These are phyloP conservation scores for Cutaneotrichosporon daszewskae DNA, from an alignment of 1,284 basidiomycete species.

Conservation along the genomic window DNA sequence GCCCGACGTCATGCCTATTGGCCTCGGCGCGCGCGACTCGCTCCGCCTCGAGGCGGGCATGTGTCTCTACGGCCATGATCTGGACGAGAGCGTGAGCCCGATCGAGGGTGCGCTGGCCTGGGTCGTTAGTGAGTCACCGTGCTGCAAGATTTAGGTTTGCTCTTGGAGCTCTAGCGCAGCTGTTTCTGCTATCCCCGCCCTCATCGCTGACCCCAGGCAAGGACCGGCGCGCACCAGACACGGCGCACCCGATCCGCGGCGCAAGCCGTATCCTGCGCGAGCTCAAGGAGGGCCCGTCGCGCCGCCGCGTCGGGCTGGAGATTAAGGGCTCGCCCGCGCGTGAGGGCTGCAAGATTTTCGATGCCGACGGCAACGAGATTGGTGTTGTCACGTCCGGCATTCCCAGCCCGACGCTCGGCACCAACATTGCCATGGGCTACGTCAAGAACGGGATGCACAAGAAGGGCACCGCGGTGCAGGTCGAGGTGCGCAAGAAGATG, in stretches of 20 bases:
- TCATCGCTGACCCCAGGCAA: constrained; percentile 61
- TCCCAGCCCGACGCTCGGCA: constrained; percentile 80
- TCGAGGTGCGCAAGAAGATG: constrained; percentile 48
- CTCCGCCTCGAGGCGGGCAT: constrained; percentile 94
- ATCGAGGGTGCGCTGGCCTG: constrained; percentile 87
- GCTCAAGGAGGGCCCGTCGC: constrained; percentile 70
- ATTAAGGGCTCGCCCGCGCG: constrained; percentile 82
- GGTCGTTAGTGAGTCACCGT: too few species aligned
- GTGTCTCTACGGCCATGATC: constrained; percentile 93
- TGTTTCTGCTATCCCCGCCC: not conserved
- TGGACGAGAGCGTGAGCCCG: constrained; percentile 78
- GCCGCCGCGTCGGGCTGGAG: constrained; percentile 76
- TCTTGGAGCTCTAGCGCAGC: too few species aligned
- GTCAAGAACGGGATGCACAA: constrained; percentile 77
- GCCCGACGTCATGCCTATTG: constrained; percentile 73
- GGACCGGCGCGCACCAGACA: constrained; percentile 58
- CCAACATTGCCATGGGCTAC: constrained; percentile 97
- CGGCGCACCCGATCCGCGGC: constrained; percentile 67
- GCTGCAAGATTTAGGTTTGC: too few species aligned
- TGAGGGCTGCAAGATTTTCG: constrained; percentile 74
- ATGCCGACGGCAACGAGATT: constrained; percentile 56
- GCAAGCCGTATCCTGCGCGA: constrained; percentile 70
- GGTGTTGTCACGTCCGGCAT: constrained; percentile 88
- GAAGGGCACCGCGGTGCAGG: constrained; percentile 66
- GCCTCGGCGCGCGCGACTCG: constrained; percentile 88